Evolutionary conservation across 2,329 filamentous ascomycete species (phyloP).

Genomic region (Monilinia polystroma): DNA sequence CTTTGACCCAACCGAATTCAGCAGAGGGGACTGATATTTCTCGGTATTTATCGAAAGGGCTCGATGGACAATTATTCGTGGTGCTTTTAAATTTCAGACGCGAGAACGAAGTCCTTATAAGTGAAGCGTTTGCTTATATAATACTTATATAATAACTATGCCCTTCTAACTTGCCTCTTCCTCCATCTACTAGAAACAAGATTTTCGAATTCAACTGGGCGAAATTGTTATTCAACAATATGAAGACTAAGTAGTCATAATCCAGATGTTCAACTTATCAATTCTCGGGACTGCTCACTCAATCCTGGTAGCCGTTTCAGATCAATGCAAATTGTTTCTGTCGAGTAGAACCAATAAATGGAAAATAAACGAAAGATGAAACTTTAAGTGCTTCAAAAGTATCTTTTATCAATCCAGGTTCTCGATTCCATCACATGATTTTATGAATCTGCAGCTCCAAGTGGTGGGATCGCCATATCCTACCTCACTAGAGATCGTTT

Average conservation of each 20-base stretch:
- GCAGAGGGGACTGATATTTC: background rate
- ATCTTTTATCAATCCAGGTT: background rate
- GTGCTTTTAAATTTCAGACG: background rate
- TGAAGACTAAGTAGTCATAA: background rate
- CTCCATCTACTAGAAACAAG: background rate
- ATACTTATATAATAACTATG: background rate
- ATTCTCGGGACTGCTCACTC: background rate
- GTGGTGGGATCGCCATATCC: background rate
- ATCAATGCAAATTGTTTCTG: background rate
- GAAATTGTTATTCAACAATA: background rate
- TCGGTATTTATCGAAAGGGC: background rate
- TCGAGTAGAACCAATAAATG: background rate
- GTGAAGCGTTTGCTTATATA: background rate
- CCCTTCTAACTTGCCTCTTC: background rate
- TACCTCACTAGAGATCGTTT: background rate
- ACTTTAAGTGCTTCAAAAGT: background rate
- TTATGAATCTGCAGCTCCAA: background rate
- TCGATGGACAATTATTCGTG: background rate
- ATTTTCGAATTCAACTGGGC: rapidly evolving
- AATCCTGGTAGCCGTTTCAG: background rate
- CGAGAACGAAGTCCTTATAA: background rate
- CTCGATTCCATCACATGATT: background rate
- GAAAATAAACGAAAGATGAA: background rate
- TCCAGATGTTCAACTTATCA: background rate
- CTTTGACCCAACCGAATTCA: background rate